A percentile compares a stretch with the other conserved stretches of the same genome.
phyloP scores from a whole-genome alignment of 1,139 yeast genomes.

The Komagataea norvegica region DNA sequence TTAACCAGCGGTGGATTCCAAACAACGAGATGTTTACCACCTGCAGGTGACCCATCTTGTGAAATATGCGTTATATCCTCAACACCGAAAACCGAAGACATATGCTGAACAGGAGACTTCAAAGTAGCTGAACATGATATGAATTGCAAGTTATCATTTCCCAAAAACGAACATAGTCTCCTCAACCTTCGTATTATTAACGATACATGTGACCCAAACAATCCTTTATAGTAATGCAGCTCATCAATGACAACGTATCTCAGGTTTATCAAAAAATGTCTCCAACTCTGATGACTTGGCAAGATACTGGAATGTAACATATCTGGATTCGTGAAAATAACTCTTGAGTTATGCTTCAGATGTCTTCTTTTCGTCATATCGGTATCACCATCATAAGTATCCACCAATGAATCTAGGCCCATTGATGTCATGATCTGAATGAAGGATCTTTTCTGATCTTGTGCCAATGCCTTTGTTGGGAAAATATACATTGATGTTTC shows the following conservation, averaged over 20 bases:
- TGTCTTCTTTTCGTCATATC: constrained; percentile 46
- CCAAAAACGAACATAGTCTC: constrained; percentile 51
- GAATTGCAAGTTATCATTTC: constrained; percentile 51
- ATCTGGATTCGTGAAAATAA: constrained; percentile 92
- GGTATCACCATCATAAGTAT: constrained; percentile 94
- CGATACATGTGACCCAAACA: constrained; percentile 91
- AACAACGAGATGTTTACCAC: constrained; percentile 65
- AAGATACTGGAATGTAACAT: constrained; percentile 81
- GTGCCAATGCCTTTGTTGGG: constrained; percentile 96
- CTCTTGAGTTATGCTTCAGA: constrained; percentile 61
- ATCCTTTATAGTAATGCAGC: constrained; percentile 81
- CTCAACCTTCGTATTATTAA: constrained; percentile 74
- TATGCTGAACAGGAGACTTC: constrained; percentile 63
- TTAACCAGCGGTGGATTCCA: constrained; percentile 81
- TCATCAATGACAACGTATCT: constrained; percentile 84
- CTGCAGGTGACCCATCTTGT: constrained; percentile 86
- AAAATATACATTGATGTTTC: constrained; percentile 82
- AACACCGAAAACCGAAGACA: constrained; percentile 69
- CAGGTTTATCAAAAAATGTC: constrained; percentile 55
- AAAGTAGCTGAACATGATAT: constrained; percentile 95
- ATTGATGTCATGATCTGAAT: constrained; percentile 50
- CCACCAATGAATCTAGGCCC: constrained; percentile 43
- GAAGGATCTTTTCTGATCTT: constrained; percentile 85
- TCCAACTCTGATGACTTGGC: constrained; percentile 75
- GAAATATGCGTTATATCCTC: constrained; percentile 47